Evolutionary conservation across 2,329 filamentous ascomycete genomes (phyloP), one percentile per base, ranked within the genome.

Genomic region (Talaromyces sp.): DNA sequence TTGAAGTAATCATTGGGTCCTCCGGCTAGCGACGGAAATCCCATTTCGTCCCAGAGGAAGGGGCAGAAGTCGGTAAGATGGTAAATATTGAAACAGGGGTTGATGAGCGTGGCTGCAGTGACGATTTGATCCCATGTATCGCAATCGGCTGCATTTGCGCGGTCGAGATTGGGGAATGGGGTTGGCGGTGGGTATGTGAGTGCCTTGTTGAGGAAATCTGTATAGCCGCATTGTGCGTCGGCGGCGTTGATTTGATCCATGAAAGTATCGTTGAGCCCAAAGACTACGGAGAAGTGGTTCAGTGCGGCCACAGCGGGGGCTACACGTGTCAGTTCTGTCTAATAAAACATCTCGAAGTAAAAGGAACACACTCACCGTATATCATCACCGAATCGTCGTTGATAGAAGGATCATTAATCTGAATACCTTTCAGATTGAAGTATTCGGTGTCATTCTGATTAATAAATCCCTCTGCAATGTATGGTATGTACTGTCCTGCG

Each of bases 1-100:
- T 91, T 85, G 75, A 91, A 91, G 79, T 91, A 89, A 58, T 91
- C 78, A 0, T 75, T 72, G 0, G 86, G 81, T 1, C 88, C 89
- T 0, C 76, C 78, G 0, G 89, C 88, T 0, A 67, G 65, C 3
- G 71, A 72, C 1, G 88, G 87, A 74, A 88, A 88, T 14, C 86
- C 86, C 3, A 93, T 80, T 0, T 88, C 84, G 63, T 92, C 87
- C 82, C 85, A 91, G 1, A 85, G 78, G 1, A 86, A 68, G 0
- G 91, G 91, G 70, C 91, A 95, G 12, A 86, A 89, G 3, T 85
- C 87, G 1, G 84, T 84, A 12, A 93, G 83, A 60, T 89, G 85
- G 76, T 93, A 95, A 9, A 90, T 78, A 72, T 92, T 86, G 76
- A 89, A 96, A 79, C 91, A 95, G 0, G 91, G 91, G 76, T 95